Percentiles rank a stretch among this genome's conserved stretches.
phyloP scores from a whole-genome alignment of 805 yeast species.

The Grigorovia jiainica region DNA sequence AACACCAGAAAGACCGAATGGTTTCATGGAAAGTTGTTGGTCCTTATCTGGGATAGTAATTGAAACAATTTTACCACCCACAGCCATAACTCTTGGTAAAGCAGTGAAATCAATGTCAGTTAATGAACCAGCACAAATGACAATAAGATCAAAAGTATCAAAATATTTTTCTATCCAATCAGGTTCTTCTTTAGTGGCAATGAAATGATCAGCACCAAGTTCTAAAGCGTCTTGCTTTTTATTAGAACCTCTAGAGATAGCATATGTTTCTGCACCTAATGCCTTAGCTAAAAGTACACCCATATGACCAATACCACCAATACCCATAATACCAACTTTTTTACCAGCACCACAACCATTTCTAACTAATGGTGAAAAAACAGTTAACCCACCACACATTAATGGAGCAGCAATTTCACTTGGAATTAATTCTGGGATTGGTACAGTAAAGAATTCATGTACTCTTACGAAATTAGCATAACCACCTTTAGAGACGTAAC shows the following conservation, averaged over 20 bases:
- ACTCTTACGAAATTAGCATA: constrained; percentile 57
- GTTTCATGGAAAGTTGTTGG: constrained; percentile 8
- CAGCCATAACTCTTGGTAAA: constrained; percentile 21
- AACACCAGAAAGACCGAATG: constrained; percentile 18
- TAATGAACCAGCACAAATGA: constrained; percentile 40
- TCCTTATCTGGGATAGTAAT: constrained; percentile 18
- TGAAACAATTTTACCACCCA: constrained; percentile 30
- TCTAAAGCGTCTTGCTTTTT: constrained; percentile 42
- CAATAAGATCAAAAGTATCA: constrained; percentile 38
- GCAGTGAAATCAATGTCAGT: constrained; percentile 32
- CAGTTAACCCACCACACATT: constrained; percentile 72
- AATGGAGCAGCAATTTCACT: constrained; percentile 58
- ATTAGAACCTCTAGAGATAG: constrained; percentile 42
- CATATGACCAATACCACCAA: constrained; percentile 52
- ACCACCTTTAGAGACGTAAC: constrained; percentile 51
- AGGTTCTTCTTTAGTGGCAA: constrained; percentile 44
- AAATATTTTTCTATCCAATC: constrained; percentile 31
- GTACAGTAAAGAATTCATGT: constrained; percentile 53
- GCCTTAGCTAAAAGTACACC: constrained; percentile 50
- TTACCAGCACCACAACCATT: constrained; percentile 41
- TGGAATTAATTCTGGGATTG: constrained; percentile 47
- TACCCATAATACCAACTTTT: too few relatives aligned
- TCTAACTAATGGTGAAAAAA: constrained; percentile 55
- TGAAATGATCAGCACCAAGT: constrained; percentile 45
- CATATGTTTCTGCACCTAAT: constrained; percentile 50